Conservation (phyloP, 768 basidiomycete genomes). For the Chlorophyllum brunneum region DNA sequence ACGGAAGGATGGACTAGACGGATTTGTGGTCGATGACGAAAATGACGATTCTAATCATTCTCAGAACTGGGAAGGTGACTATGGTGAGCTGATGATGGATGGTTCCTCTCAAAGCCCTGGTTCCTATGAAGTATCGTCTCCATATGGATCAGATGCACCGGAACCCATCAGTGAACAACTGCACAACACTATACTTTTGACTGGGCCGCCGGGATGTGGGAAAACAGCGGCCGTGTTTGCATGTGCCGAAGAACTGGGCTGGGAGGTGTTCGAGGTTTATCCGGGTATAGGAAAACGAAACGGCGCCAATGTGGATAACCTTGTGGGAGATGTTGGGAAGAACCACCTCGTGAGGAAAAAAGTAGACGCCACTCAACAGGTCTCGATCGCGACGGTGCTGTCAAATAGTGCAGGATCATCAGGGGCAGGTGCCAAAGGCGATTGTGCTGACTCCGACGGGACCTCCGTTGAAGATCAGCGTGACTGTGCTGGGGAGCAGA, state of each 20-base stretch:
- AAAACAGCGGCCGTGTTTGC: slow-evolving; percentile 94
- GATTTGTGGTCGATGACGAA: slow-evolving; percentile 53
- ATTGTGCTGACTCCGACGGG: not conserved
- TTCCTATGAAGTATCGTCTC: not conserved
- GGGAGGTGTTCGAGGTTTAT: slow-evolving; percentile 96
- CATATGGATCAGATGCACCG: slow-evolving; percentile 5
- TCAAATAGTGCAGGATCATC: slow-evolving; percentile 3
- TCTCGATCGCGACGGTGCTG: slow-evolving; percentile 6
- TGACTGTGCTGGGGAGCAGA: slow-evolving; percentile 9
- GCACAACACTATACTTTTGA: slow-evolving; percentile 83
- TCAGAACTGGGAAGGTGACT: slow-evolving; percentile 13
- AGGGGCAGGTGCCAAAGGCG: slow-evolving; percentile 1
- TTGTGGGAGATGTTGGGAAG: slow-evolving; percentile 90
- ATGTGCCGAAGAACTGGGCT: slow-evolving; percentile 89
- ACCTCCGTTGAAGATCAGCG: slow-evolving; percentile 2
- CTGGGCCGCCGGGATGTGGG: slow-evolving; percentile 80
- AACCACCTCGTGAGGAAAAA: slow-evolving; percentile 71
- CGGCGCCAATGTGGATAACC: slow-evolving; percentile 68
- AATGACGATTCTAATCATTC: slow-evolving; percentile 35
- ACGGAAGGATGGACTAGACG: slow-evolving; percentile 47
- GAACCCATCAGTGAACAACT: slow-evolving; percentile 39
- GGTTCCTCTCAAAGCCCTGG: slow-evolving; percentile 13
- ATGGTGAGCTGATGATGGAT: slow-evolving; percentile 14
- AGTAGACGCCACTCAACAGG: slow-evolving; percentile 14
- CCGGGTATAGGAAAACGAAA: slow-evolving; percentile 91